phyloP scores from a whole-genome alignment of 1,284 basidiomycete species.

The Tylopilus orsonianus region DNA sequence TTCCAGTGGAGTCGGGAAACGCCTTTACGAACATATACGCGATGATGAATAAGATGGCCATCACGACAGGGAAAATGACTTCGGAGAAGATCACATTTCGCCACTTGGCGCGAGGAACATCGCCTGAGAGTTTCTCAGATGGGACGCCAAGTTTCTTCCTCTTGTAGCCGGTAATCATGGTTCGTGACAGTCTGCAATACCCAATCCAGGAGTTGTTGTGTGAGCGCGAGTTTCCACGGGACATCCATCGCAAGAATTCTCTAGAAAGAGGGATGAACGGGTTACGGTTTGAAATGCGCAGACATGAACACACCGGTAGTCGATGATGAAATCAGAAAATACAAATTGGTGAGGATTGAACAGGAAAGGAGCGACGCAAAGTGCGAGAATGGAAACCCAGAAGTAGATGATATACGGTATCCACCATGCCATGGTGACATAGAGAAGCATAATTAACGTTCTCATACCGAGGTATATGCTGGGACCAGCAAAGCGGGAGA shows the following conservation, averaged over 20 bases:
- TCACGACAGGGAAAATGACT: constrained; percentile 79
- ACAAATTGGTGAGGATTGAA: constrained; percentile 99
- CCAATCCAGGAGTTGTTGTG: constrained; percentile 98
- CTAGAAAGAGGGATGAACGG: constrained; percentile 38
- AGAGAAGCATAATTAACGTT: constrained; percentile 85
- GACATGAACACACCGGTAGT: constrained; percentile 70
- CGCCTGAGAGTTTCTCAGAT: constrained; percentile 91
- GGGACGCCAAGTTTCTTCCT: constrained; percentile 93
- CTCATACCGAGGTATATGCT: constrained; percentile 96
- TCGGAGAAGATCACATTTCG: constrained; percentile 86
- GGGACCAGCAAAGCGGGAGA: constrained; percentile 94
- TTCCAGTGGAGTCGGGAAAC: constrained; percentile 72
- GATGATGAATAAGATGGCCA: constrained; percentile 84
- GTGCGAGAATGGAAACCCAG: constrained; percentile 87
- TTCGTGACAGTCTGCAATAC: constrained; percentile 91
- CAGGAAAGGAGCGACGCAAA: constrained; percentile 91
- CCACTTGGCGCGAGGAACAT: constrained; percentile 90
- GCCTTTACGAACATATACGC: constrained; percentile 91
- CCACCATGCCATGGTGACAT: constrained; percentile 88
- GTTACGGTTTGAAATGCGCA: not conserved
- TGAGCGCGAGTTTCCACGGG: constrained; percentile 91
- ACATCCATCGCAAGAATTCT: constrained; percentile 98
- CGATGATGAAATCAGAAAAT: constrained; percentile 91
- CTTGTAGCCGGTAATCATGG: constrained; percentile 97
- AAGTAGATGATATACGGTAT: constrained; percentile 93